Conservation (phyloP, 2,329 filamentous ascomycete species). For the Phaeophleospora eucalypticola region DNA sequence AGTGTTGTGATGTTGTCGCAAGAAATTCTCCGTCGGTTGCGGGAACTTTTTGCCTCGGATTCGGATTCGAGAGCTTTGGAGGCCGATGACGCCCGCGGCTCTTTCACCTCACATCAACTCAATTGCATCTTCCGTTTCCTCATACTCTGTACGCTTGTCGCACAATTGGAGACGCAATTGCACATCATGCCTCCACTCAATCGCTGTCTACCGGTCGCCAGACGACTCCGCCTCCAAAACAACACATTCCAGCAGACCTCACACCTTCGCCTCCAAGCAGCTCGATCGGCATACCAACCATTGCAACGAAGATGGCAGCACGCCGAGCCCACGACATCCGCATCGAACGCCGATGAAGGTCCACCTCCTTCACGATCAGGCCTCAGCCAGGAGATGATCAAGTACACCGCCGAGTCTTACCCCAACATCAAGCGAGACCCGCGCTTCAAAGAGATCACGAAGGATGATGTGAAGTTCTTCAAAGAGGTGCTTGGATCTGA, state of each 20-base stretch:
- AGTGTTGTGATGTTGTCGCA: too few relatives aligned
- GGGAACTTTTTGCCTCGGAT: not conserved
- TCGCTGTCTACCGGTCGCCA: slow-evolving; percentile 26
- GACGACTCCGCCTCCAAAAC: slow-evolving; percentile 32
- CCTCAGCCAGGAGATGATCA: slow-evolving; percentile 46
- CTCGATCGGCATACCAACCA: slow-evolving; percentile 14
- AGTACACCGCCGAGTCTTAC: slow-evolving; percentile 82
- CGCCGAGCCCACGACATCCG: slow-evolving; percentile 29
- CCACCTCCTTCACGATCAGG: slow-evolving; percentile 26
- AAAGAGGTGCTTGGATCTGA: slow-evolving; percentile 71
- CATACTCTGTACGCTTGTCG: slow-evolving; percentile 24
- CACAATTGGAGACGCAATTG: too few relatives aligned
- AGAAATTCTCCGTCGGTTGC: too few relatives aligned
- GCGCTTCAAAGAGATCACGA: slow-evolving; percentile 67
- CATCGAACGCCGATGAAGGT: slow-evolving; percentile 28
- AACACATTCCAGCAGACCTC: slow-evolving; percentile 27
- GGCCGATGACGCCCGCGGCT: not conserved
- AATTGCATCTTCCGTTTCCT: slow-evolving; percentile 19
- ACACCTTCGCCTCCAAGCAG: slow-evolving; percentile 19
- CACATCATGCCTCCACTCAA: slow-evolving; percentile 26
- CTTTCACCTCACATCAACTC: not conserved
- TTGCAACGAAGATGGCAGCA: slow-evolving; percentile 30
- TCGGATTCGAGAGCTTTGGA: not conserved
- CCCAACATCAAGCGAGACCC: slow-evolving; percentile 76
- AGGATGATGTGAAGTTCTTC: slow-evolving; percentile 80